Evolutionary conservation across 2,329 filamentous ascomycete genomes (phyloP).

Genomic region (Xylariaceae sp.): DNA sequence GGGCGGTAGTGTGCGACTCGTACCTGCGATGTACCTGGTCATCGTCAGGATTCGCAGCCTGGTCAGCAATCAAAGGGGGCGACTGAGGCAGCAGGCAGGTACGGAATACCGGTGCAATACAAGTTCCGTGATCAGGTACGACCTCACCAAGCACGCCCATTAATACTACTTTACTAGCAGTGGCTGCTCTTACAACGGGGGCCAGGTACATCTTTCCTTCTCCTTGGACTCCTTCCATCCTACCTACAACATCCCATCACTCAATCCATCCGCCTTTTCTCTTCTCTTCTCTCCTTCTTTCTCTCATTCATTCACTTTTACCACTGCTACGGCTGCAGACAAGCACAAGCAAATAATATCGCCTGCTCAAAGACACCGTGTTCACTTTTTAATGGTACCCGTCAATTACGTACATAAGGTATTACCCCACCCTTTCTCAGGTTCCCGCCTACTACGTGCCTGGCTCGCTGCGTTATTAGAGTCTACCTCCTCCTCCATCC

Average conservation of each 20-base stretch:
- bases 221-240: not conserved
- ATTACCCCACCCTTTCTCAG: not conserved
- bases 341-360: not conserved
- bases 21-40: not conserved
- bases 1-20: not conserved
- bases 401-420: not conserved
- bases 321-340: not conserved
- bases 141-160: not conserved
- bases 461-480: not conserved
- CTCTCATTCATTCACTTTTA: not conserved
- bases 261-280: not conserved
- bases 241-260: not conserved
- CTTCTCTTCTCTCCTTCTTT: not conserved
- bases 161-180: too few relatives aligned
- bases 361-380: slow-evolving; percentile 5
- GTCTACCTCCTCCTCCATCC: too few relatives aligned
- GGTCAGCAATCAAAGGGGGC: slow-evolving; percentile 1
- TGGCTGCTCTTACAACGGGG: too few relatives aligned
- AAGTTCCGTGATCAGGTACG: not conserved
- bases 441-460: not conserved
- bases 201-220: too few relatives aligned
- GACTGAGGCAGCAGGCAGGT: not conserved
- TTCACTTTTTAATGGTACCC: not conserved
- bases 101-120: not conserved
- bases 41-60: not conserved